Evolutionary conservation across 306 rosid genomes (phyloP), one percentile per base, ranked within the genome.

Genomic region (Lathyrus oleraceus): DNA sequence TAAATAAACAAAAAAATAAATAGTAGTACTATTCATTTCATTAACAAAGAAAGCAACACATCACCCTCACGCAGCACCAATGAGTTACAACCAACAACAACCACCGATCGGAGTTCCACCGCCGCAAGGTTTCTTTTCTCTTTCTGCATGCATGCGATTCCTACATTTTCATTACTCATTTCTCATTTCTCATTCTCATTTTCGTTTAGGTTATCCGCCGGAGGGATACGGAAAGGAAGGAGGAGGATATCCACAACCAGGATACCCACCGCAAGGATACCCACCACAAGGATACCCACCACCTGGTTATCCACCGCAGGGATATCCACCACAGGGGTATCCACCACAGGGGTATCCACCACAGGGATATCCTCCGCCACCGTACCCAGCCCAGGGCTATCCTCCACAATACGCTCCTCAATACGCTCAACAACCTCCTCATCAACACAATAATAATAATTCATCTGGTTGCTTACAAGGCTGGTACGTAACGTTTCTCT

Each of bases 41-140:
- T 21, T 2, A 6, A 12, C 11, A 38, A 15, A 23, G 8, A 36
- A 11, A 11, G 3, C 68, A n/a, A 7, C 5, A 10, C 72, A 61
- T 8, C 16, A 61, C 38, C 38, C 8, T 32, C 38, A 32, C 38
- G 10, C 64, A 15, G 6, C 20, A 20, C 21, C 49, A 43, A 92
- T 92, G 97, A 92, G 96, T 58, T 85, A 85, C 88, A 83, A 77
- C 38, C 98, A 86, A 19, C 98, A 84, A 15, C 98, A 82, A 9
- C 96, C 98, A 10, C 98, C 98, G 3, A 87, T 92, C 30, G 98
- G 96, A 23, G 89, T 79, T 69, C 98, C 98, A n/a, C 98, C 98
- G 32, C 87, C 87, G 0, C 98, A 89, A 81, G 98, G 98, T 92
- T 6, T 1, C 27, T 11, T 6, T 17, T 9, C 0, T 6, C 1